phyloP scores from a whole-genome alignment of 352 stramenopile genomes.

The Pythium phragmiticola region DNA sequence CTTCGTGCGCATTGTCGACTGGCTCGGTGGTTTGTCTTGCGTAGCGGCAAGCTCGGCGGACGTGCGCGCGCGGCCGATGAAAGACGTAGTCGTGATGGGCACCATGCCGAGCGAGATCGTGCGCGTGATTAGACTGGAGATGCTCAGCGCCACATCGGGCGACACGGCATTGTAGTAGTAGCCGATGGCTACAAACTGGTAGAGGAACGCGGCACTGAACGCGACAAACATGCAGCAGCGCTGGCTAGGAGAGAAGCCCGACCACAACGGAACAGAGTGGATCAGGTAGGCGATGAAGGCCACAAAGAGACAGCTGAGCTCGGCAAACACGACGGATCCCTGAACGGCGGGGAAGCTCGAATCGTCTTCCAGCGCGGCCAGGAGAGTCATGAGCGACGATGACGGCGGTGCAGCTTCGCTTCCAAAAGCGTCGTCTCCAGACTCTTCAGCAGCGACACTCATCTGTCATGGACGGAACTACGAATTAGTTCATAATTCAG shows the following conservation, averaged over 20 bases:
- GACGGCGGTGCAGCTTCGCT: neutral
- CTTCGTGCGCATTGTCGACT: neutral
- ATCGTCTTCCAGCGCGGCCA: slow-evolving; percentile 14
- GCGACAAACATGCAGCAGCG: slow-evolving; percentile 49
- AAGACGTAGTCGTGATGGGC: slow-evolving; percentile 67
- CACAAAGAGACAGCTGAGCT: slow-evolving; percentile 57
- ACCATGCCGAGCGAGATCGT: slow-evolving; percentile 75
- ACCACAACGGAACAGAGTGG: slow-evolving; percentile 52
- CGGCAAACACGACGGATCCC: slow-evolving; percentile 25
- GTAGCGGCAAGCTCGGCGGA: neutral
- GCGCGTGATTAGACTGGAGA: slow-evolving; percentile 67
- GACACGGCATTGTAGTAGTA: slow-evolving; percentile 46
- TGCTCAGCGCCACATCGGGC: slow-evolving; percentile 45
- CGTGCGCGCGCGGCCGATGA: slow-evolving; percentile 37
- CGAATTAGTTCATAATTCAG: neutral
- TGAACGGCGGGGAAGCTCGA: slow-evolving; percentile 15
- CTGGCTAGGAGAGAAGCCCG: slow-evolving; percentile 50
- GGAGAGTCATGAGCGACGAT: neutral
- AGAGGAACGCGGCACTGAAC: slow-evolving; percentile 41
- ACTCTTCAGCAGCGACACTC: neutral
- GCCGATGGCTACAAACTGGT: slow-evolving; percentile 43
- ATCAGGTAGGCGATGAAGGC: slow-evolving; percentile 62
- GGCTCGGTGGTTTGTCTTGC: slow-evolving; percentile 2
- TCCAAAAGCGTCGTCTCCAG: neutral
- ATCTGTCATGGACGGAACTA: neutral